These are phyloP conservation scores for Trifolium pratense DNA, from an alignment of 306 rosid genomes.

Conservation along the genomic window DNA sequence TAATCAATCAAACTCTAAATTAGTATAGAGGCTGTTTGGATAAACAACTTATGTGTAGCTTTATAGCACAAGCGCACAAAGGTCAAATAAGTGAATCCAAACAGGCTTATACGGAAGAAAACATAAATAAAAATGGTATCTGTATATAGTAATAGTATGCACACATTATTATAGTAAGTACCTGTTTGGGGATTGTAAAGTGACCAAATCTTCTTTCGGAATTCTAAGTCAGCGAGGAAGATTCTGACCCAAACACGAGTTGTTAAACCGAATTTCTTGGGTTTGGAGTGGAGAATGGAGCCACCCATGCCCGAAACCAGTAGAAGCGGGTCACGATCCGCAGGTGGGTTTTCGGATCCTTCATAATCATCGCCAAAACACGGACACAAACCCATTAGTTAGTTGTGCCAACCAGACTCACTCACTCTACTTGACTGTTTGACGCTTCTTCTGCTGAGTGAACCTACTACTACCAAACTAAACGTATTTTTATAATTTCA, in stretches of 20 bases:
- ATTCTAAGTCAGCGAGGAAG: slow-evolving; percentile 75
- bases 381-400: slow-evolving; percentile 47
- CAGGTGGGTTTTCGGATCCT: slow-evolving; percentile 25
- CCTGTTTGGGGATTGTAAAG: slow-evolving; percentile 86
- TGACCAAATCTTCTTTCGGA: slow-evolving; percentile 76
- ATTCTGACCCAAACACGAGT: slow-evolving; percentile 88
- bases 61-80: too few species aligned
- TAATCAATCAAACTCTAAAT: background rate
- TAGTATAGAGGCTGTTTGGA: too few species aligned
- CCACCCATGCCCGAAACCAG: slow-evolving; percentile 91
- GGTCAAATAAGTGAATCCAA: background rate
- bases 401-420: background rate
- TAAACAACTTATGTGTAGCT: too few species aligned
- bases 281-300: slow-evolving; percentile 74
- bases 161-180: too few species aligned
- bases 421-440: background rate
- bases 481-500: slow-evolving; percentile 26
- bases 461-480: slow-evolving; percentile 2
- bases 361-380: slow-evolving; percentile 59
- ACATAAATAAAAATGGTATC: too few species aligned
- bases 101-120: background rate
- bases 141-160: too few species aligned
- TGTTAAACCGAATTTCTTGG: slow-evolving; percentile 66
- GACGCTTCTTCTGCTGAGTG: too few species aligned
- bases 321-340: slow-evolving; percentile 77